Base-by-base conservation (phyloP, 2,329 filamentous ascomycete genomes). In the Xylaria hypoxylon region DNA sequence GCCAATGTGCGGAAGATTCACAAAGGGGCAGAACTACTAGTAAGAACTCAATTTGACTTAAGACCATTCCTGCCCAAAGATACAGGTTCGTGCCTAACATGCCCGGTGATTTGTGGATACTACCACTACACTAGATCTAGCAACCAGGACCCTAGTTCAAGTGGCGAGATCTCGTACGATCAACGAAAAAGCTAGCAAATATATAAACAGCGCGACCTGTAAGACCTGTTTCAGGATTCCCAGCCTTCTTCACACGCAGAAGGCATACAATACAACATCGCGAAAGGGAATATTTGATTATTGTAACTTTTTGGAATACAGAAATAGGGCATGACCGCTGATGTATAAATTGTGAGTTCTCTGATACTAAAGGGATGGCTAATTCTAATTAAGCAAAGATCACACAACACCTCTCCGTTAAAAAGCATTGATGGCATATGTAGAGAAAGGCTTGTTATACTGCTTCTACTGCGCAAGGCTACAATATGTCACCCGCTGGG, bases 41-140 rank as follows among this genome's bases (percentile, higher is more conserved):
- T n/a, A 35, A 35, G 11, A 53, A 26, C 22, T 24, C 31, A 26
- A 38, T 19, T 24, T 15, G 13, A 13, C 44, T 38, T 2, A 24
- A 40, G 11, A 40, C 81, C 50, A 82, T 85, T 70, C 82, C 83
- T 40, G 80, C 77, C 3, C 78, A 78, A 31, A 81, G 79, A 19
- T 81, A 85, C 66, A 83, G 80, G 7, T 81, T 83, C 3, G 79
- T 83, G 4, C 82, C 82, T 3, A 61, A 51, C 33, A 53, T 72
- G 56, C 40, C 60, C 5, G 61, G 15, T 69, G 71, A 24, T 57
- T 64, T 40, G 53, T 65, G 26, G 69, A 66, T 35, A 64, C 64
- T 48, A 65, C 68, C 40, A 68, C 69, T n/a, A 59, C 35, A 69
- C 70, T 8, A 60, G 64, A 44, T 59, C 67, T 24, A 69, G 33